phyloP scores from a whole-genome alignment of 805 yeast species.

The Grigorovia yakushimaensis region DNA sequence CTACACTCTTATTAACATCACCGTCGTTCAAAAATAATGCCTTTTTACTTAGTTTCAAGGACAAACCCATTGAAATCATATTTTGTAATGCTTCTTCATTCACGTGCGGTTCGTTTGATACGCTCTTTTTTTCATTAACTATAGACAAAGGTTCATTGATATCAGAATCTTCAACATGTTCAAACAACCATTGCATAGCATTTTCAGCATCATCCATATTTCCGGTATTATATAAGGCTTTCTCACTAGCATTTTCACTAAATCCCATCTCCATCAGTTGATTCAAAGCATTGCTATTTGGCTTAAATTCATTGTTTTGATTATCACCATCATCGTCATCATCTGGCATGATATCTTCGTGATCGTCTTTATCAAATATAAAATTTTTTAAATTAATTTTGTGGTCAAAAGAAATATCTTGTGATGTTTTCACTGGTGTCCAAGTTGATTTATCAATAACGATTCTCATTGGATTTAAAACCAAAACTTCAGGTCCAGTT shows the following conservation, averaged over 20 bases:
- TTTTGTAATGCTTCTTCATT: constrained; percentile 21
- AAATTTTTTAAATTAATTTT: neutral
- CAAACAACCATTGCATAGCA: constrained; percentile 87
- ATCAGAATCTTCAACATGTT: constrained; percentile 76
- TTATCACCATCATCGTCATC: constrained; percentile 11
- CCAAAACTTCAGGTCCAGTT: constrained; percentile 60
- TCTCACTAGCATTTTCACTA: constrained; percentile 49
- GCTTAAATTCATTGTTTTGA: constrained; percentile 31
- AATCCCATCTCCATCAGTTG: constrained; percentile 81
- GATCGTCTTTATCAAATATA: constrained; percentile 18
- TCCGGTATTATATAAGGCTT: constrained; percentile 67
- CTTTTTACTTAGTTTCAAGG: constrained; percentile 52
- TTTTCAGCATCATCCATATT: constrained; percentile 46
- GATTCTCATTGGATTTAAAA: constrained; percentile 70
- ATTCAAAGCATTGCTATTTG: constrained; percentile 46
- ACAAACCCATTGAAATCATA: constrained; percentile 63
- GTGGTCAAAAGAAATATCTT: neutral
- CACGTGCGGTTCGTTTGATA: neutral
- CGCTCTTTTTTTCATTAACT: constrained; percentile 13
- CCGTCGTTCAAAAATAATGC: constrained; percentile 54
- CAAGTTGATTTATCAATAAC: constrained; percentile 59
- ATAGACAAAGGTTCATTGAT: constrained; percentile 54
- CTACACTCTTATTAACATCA: constrained; percentile 70
- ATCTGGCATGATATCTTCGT: constrained; percentile 19
- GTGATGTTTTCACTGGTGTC: constrained; percentile 60